phyloP scores from a whole-genome alignment of 345 rosid species.

The Salix udensis region DNA sequence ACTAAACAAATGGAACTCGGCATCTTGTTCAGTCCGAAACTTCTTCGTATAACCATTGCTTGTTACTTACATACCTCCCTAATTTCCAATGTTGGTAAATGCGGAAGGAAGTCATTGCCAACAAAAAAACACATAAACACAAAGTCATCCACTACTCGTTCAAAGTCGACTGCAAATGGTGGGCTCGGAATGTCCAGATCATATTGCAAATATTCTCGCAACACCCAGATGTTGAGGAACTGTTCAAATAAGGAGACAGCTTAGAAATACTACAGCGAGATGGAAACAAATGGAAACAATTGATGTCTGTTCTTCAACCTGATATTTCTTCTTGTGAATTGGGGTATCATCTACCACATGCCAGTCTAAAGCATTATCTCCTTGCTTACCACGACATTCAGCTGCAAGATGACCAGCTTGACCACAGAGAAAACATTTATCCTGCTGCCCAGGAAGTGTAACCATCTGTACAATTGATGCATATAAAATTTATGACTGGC shows the following conservation, averaged over 20 bases:
- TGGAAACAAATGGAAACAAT: background rate
- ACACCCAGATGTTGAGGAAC: conserved; percentile 92
- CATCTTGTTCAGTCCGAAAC: background rate
- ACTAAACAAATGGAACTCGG: background rate
- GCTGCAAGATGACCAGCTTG: conserved; percentile 96
- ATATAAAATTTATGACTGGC: conserved; percentile 4
- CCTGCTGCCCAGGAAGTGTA: conserved; percentile 87
- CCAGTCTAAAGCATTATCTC: conserved; percentile 33
- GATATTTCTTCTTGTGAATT: conserved; percentile 94
- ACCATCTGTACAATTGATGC: conserved; percentile 51
- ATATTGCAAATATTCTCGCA: conserved; percentile 86
- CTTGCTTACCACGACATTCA: conserved; percentile 72
- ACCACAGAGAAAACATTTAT: conserved; percentile 85
- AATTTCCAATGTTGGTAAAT: conserved; percentile 97
- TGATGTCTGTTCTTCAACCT: conserved; percentile 45
- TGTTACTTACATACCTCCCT: conserved; percentile 63
- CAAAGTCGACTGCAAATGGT: conserved; percentile 76
- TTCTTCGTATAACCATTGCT: conserved; percentile 9
- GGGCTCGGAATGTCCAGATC: conserved; percentile 80
- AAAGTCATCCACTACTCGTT: conserved; percentile 92
- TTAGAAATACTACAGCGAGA: background rate
- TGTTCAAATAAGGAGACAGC: conserved; percentile 31
- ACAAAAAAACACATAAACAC: conserved; percentile 96
- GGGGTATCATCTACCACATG: conserved; percentile 63
- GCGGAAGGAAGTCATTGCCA: conserved; percentile 98